phyloP scores from a whole-genome alignment of 2,329 filamentous ascomycete species.

The Trematosphaeria pertusa region DNA sequence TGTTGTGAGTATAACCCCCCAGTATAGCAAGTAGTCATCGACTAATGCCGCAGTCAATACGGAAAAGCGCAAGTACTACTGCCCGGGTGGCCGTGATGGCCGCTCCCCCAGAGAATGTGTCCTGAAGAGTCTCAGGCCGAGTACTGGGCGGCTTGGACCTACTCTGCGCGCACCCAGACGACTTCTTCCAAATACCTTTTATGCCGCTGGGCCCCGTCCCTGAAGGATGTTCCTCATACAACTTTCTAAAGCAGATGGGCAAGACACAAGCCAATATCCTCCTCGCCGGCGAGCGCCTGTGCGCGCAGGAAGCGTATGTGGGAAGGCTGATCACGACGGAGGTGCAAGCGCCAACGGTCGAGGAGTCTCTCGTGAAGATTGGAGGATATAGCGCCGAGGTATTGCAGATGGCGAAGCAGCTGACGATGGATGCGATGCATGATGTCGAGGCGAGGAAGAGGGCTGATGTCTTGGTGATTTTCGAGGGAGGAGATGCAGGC shows the following conservation, averaged over 20 bases:
- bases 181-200: constrained; percentile 31
- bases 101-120: no score
- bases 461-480: constrained; percentile 21
- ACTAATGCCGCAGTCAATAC: no score
- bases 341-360: constrained; percentile 12
- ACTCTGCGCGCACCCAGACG: constrained; percentile 22
- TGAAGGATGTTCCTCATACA: constrained; percentile 26
- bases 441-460: constrained; percentile 20
- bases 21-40: no score
- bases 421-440: constrained; percentile 14
- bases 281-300: constrained; percentile 23
- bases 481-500: constrained; percentile 19
- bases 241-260: constrained; percentile 25
- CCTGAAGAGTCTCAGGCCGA: no score
- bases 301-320: constrained; percentile 23
- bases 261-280: constrained; percentile 23
- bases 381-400: no score
- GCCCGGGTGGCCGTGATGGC: no score
- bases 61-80: no score
- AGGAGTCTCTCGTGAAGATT: constrained; percentile 21
- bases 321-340: constrained; percentile 23
- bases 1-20: no score
- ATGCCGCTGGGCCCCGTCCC: constrained; percentile 24
- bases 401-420: constrained; percentile 22
- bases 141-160: constrained; percentile 29